Base-by-base conservation (phyloP, 2,329 filamentous ascomycete species). In the Penicillium sp. region DNA sequence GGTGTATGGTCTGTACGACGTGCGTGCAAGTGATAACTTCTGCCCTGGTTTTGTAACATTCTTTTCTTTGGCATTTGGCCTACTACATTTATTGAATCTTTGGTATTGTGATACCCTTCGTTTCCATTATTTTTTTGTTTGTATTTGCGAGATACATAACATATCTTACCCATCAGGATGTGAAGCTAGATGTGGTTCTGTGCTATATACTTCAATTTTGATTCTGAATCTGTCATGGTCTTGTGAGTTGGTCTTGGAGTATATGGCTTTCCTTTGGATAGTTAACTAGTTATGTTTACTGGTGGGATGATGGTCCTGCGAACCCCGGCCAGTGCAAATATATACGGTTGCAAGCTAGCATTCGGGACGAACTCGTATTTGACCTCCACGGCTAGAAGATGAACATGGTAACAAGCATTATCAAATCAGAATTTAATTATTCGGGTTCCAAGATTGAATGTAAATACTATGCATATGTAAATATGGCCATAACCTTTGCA, bases 1-100 rank as follows among this genome's bases (percentile, higher is more conserved):
- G 69, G 65, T n/a, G 70, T 78, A 39, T 78, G 76, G 75, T 70
- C 66, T 55, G 73, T 75, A 27, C 63, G 66, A 38, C 58, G 66
- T 41, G 51, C 58, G 45, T 68, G 60, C 31, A 66, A 63, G 55
- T 55, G 49, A 52, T 24, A 2, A 18, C 32, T 35, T 45, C 43
- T 47, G 15, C 15, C 15, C 15, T 18, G 15, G 15, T 18, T 18
- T 18, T 18, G 9, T 27, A 40, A 15, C 24, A 37, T 37, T 37
- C 33, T 23, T 37, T 37, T 37, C 33, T 18, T 20, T 37, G 15
- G 33, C 15, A 4, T 20, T 37, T 18, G 9, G 33, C 15, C 18
- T 20, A 3, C 9, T 37, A 37, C 9, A 8, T 28, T 13, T 18
- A 18, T 18, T 29, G 28, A 12, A 29, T 29, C 18, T 37, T 20